Percentiles rank a stretch among this genome's conserved stretches.
Evolutionary conservation across 2,329 filamentous ascomycete species (phyloP).

Genomic region (Sporothrix dimorphospora): DNA sequence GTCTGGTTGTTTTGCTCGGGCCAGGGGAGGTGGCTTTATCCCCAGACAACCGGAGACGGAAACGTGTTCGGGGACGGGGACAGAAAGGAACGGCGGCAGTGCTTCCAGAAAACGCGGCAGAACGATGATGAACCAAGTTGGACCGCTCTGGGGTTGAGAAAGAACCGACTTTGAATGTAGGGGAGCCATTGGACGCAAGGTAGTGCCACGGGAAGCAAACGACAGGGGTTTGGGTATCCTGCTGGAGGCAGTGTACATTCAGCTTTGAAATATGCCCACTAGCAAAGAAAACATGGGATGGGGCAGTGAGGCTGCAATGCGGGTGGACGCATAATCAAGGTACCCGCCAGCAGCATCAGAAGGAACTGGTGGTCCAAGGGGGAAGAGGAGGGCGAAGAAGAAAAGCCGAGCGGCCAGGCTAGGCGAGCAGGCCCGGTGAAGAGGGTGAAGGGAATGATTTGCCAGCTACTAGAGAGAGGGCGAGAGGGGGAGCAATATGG

Average conservation of each 20-base stretch:
- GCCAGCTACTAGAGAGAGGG: not conserved
- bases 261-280: not conserved
- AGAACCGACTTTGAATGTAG: not conserved
- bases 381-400: not conserved
- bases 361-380: not conserved
- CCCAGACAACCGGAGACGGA: not conserved
- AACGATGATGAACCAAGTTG: not conserved
- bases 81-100: conserved; percentile 1
- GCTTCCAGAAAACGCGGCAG: conserved; percentile 5
- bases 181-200: not conserved
- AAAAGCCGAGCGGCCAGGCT: not conserved
- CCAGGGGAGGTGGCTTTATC: conserved; percentile 1
- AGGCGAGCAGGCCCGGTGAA: conserved; percentile 15
- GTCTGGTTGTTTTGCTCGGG: not conserved
- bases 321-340: not conserved
- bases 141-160: not conserved
- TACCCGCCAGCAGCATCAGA: not conserved
- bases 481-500: conserved; percentile 1
- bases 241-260: not conserved
- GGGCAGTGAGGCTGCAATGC: not conserved
- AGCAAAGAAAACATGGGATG: not conserved
- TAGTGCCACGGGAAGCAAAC: not conserved
- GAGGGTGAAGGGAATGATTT: not conserved
- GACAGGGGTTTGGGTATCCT: not conserved
- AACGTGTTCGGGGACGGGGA: not conserved